Evolutionary conservation across 768 basidiomycete species (phyloP), one percentile per base, ranked within the genome.

Genomic region (Kwoniella newhampshirensis): DNA sequence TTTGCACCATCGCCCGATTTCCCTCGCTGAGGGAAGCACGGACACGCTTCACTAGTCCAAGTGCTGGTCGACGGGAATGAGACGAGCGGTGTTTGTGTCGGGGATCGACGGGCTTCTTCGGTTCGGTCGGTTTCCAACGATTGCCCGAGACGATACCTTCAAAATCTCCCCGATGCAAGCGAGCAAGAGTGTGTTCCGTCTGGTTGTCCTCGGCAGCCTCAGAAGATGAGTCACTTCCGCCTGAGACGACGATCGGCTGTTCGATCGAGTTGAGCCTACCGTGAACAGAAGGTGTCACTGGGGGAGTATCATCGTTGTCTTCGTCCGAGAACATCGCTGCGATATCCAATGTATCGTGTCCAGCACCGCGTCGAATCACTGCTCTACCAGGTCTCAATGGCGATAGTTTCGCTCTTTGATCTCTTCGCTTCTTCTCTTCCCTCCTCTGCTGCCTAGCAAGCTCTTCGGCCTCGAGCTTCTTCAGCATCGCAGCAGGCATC

Each of bases 401-500:
- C 4, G 66, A 56, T 35, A 53, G 54, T 8, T 41, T 80, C 12
- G 70, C 73, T 11, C 77, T 77, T 0, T 77, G 77, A 18, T 78
- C 76, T 23, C 41, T 43, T n/a, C 46, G 35, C 20, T 46, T 48
- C 27, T 37, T 53, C 23, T 57, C 58, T 20, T 27, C 42, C 59
- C 56, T 62, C 6, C 59, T 53, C 21, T 46, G 27, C 32, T 67
- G 62, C 44, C 53, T 40, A 3, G 53, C 68, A 39, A 54, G 54
- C 3, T 57, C 69, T 60, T 52, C 65, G 76, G 54, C 52, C 80
- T 72, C 67, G 11, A 71, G 62, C 18, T 57, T 32, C 15, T 79
- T 69, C 43, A 83, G 71, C 81, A 86, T 81, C 46, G 79, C 80
- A 11, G 78, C 78, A 3, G 85, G 85, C 77, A 84, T 77, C 81